phyloP scores from a whole-genome alignment of 352 stramenopile species.

The Pythium vanterpoolii region DNA sequence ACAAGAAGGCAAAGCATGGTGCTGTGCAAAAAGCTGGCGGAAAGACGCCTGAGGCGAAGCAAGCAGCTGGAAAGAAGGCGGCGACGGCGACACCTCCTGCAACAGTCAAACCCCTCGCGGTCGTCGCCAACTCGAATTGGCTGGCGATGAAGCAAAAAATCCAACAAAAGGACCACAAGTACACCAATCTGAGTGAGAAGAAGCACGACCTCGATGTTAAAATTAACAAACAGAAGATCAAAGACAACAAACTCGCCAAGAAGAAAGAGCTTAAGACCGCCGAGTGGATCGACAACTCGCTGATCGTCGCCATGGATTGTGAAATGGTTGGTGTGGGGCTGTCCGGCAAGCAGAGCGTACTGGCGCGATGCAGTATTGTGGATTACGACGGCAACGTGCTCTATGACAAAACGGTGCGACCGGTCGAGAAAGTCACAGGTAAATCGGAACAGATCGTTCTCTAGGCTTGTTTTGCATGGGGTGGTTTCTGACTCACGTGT shows the following conservation, averaged over 20 bases:
- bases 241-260: constrained; percentile 45
- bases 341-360: constrained; percentile 70
- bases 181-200: constrained; percentile 22
- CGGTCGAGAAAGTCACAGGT: constrained; percentile 81
- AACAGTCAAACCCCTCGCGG: constrained; percentile 22
- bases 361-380: constrained; percentile 87
- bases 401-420: constrained; percentile 82
- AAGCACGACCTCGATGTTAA: constrained; percentile 39
- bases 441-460: neutral
- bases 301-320: constrained; percentile 86
- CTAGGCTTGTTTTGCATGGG: neutral
- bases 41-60: constrained; percentile 11
- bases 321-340: constrained; percentile 86
- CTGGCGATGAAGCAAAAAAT: constrained; percentile 73
- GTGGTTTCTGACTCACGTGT: neutral
- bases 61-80: constrained; percentile 5
- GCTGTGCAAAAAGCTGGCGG: neutral
- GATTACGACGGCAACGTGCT: constrained; percentile 80
- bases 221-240: constrained; percentile 39
- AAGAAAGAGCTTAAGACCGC: constrained; percentile 47
- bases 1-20: constrained; percentile 28
- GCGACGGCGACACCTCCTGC: constrained; percentile 22
- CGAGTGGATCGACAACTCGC: constrained; percentile 76
- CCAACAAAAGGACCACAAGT: constrained; percentile 35
- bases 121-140: constrained; percentile 65